Conservation (phyloP, 2,329 filamentous ascomycete genomes). For the Calycina herbarum region DNA sequence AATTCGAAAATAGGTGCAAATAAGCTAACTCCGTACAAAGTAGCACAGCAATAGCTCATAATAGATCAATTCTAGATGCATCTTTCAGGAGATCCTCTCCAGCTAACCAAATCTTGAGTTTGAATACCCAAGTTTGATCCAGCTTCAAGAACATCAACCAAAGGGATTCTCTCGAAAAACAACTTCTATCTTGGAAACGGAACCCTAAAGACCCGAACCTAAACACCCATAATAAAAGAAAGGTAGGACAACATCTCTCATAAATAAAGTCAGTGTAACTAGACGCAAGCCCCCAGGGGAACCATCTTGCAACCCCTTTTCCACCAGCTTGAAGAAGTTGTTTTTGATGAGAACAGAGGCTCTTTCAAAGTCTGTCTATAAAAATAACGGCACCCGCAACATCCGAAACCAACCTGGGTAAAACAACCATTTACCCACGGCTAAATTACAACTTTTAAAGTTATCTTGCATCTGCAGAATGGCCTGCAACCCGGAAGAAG, state of each 20-base stretch:
- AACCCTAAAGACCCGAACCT: not conserved
- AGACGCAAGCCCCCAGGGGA: not conserved
- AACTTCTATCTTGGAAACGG: not conserved
- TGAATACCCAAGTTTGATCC: not conserved
- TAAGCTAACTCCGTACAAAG: not conserved
- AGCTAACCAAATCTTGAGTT: not conserved
- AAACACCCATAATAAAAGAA: not conserved
- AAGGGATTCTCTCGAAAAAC: not conserved
- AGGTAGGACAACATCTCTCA: not conserved
- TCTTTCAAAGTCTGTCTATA: not conserved
- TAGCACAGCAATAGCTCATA: not conserved
- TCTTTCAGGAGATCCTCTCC: not conserved
- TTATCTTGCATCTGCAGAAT: not conserved
- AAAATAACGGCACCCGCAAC: not conserved
- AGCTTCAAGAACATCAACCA: not conserved
- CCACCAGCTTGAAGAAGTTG: not conserved
- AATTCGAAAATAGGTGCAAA: not conserved
- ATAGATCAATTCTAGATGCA: not conserved
- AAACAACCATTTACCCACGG: not conserved
- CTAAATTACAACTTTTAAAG: not conserved
- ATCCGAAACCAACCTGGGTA: not conserved
- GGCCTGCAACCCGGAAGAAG: not conserved
- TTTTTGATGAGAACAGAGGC: not conserved
- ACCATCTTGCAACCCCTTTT: not conserved
- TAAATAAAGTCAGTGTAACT: not conserved